Evolutionary conservation across 2,329 filamentous ascomycete genomes (phyloP).

Genomic region (Aspergillus sp.): DNA sequence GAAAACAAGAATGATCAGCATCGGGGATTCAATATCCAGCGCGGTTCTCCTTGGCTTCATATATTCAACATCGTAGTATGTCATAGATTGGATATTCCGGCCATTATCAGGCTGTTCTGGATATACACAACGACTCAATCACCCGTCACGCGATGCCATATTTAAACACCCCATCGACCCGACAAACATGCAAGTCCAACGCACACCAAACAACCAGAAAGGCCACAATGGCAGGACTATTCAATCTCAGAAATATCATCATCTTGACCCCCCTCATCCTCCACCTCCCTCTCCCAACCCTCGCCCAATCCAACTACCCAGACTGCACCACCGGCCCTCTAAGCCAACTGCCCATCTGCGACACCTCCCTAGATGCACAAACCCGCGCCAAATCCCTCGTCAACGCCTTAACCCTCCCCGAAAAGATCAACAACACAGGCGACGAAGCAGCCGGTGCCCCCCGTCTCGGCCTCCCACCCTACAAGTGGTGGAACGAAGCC

Average conservation of each 20-base stretch:
- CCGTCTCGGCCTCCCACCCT: background rate
- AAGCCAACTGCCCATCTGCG: background rate
- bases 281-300: background rate
- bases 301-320: background rate
- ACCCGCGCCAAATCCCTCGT: background rate
- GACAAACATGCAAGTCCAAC: background rate
- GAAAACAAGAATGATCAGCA: background rate
- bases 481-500: constrained; percentile 5
- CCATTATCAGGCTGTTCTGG: too few species aligned
- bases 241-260: background rate
- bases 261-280: background rate
- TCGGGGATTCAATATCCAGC: background rate
- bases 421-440: background rate
- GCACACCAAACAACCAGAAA: fast-evolving
- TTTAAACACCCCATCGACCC: too few species aligned
- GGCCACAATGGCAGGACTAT: background rate
- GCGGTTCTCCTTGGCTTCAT: too few species aligned
- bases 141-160: too few species aligned
- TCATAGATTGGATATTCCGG: too few species aligned
- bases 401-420: background rate
- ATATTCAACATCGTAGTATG: too few species aligned
- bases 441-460: background rate
- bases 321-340: background rate
- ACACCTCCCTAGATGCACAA: background rate
- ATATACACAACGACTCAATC: too few species aligned